Evolutionary conservation across 768 basidiomycete genomes (phyloP), one percentile per base, ranked within the genome.

Genomic region (Lactifluus hygrophoroides): DNA sequence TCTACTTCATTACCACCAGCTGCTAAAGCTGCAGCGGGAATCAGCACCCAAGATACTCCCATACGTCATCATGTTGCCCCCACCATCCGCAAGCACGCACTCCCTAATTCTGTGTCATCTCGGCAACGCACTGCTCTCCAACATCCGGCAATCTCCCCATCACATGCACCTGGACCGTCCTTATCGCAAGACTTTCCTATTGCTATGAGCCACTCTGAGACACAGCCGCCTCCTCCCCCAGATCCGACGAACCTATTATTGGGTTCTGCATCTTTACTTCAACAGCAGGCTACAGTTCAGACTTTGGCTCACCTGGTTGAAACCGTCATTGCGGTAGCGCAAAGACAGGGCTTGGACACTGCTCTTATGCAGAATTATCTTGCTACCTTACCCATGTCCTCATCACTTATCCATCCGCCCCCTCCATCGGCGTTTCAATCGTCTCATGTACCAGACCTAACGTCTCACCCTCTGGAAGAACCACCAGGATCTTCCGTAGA

Each of bases 251-350:
- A n/a, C n/a, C n/a, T n/a, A n/a, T n/a, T n/a, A n/a, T n/a, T n/a
- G n/a, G n/a, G n/a, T n/a, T n/a, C n/a, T n/a, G n/a, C n/a, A n/a
- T 52, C 42, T 23, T 23, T 43, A 6, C 42, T 56, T 44, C 57
- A 60, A 45, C 54, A 60, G 25, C 49, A 40, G 11, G 54, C 46
- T 30, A 44, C 58, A 14, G 40, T 51, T 47, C 50, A 56, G 43
- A 52, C 54, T 21, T 47, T 63, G 44, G 56, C 62, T 5, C 60
- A 38, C 21, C 40, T 63, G 14, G 50, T 63, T 19, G 62, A 63
- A 48, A 63, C 62, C 6, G 46, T 61, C 19, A 61, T 63, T 27
- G 54, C 59, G 13, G 62, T 63, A 37, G 60, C 62, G 17, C 59
- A 51, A 38, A 38, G 51, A 35, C 60, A 63, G 21, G 54, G 54